These are phyloP conservation scores for Leccinum uliginosum DNA, from an alignment of 768 basidiomycete genomes.

Conservation along the genomic window DNA sequence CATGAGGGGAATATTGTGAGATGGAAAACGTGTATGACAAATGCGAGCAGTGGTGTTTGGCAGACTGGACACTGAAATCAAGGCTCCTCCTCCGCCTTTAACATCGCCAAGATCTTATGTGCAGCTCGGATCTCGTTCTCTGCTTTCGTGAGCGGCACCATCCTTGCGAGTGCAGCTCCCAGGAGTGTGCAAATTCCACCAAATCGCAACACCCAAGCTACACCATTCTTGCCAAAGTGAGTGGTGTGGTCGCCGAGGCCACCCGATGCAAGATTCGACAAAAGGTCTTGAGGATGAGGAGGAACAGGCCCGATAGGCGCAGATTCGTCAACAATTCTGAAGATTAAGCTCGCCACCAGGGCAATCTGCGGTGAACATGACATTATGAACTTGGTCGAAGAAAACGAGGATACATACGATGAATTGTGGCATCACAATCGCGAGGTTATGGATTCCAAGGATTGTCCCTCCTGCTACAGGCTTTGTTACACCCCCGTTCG, in stretches of 20 bases:
- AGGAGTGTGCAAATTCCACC: constrained; percentile 82
- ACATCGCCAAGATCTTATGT: constrained; percentile 72
- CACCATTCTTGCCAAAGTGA: constrained; percentile 81
- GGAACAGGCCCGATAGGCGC: constrained; percentile 8
- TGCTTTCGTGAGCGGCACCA: constrained; percentile 84
- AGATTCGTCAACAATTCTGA: constrained; percentile 69
- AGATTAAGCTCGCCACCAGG: constrained; percentile 80
- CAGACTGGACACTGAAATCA: constrained; percentile 22
- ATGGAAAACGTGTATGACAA: constrained; percentile 4
- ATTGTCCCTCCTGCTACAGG: constrained; percentile 85
- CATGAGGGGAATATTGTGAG: not conserved
- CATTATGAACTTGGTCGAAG: not conserved
- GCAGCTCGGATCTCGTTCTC: constrained; percentile 87
- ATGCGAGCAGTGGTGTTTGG: constrained; percentile 15
- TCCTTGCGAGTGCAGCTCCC: constrained; percentile 74
- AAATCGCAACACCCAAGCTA: constrained; percentile 91
- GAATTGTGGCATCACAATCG: constrained; percentile 94
- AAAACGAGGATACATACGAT: constrained; percentile 51
- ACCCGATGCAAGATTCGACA: not conserved
- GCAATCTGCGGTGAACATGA: constrained; percentile 57
- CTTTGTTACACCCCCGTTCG: constrained; percentile 27
- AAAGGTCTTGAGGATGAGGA: constrained; percentile 33
- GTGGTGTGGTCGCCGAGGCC: constrained; percentile 44
- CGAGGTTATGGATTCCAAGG: constrained; percentile 91
- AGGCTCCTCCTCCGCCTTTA: constrained; percentile 52